Conservation (phyloP, 192 early-diverging fungal species). For the Rhizophagus prolifer region DNA sequence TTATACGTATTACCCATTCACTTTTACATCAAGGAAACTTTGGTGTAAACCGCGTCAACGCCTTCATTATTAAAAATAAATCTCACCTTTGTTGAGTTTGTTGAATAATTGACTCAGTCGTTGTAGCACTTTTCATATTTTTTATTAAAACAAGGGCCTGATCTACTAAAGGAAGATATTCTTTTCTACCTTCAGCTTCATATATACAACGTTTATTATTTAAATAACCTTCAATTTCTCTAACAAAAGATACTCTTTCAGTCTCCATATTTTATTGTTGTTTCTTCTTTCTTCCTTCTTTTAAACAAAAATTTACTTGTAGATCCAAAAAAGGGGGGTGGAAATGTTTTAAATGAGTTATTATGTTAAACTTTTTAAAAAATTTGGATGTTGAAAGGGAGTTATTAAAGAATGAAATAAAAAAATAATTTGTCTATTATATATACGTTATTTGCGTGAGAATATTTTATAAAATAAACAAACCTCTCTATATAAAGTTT, state of each 20-base stretch:
- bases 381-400: too few relatives aligned
- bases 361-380: too few relatives aligned
- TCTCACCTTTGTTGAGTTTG: neutral
- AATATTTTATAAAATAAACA: neutral
- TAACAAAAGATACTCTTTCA: neutral
- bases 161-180: slow-evolving; percentile 15
- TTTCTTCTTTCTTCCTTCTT: neutral
- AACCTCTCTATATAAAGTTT: neutral
- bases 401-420: too few relatives aligned
- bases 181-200: slow-evolving; percentile 11
- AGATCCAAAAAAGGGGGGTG: neutral
- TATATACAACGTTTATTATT: slow-evolving; percentile 13
- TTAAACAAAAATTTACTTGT: neutral
- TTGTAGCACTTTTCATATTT: neutral
- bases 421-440: too few relatives aligned
- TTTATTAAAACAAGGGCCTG: neutral
- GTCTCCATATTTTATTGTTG: neutral
- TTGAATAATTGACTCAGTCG: neutral
- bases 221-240: slow-evolving; percentile 8
- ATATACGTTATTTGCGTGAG: neutral
- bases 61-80: too few relatives aligned
- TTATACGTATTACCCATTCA: too few relatives aligned
- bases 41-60: too few relatives aligned
- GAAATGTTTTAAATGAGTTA: too few relatives aligned
- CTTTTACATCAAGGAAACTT: too few relatives aligned